phyloP scores from a whole-genome alignment of 2,329 filamentous ascomycete genomes.

The Aspergillus sclerotialis region DNA sequence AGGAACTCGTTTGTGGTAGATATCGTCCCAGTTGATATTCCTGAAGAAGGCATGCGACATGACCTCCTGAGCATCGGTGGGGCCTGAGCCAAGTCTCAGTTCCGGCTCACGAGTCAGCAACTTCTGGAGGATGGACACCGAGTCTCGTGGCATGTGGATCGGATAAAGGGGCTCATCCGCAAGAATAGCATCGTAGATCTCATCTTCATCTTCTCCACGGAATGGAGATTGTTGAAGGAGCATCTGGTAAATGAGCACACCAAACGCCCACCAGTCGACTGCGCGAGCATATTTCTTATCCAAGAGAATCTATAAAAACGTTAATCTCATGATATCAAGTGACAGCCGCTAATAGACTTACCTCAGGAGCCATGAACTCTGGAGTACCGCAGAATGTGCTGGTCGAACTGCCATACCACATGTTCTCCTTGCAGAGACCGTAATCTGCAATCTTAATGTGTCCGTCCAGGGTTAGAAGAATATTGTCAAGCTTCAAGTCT shows the following conservation, averaged over 20 bases:
- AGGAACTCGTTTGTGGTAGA: slow-evolving; percentile 87
- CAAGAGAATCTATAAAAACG: slow-evolving; percentile 64
- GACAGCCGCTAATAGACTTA: slow-evolving; percentile 34
- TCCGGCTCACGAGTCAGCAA: slow-evolving; percentile 92
- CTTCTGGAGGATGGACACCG: slow-evolving; percentile 95
- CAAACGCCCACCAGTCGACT: slow-evolving; percentile 99
- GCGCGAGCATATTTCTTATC: slow-evolving; percentile 98
- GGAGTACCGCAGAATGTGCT: slow-evolving; percentile 99
- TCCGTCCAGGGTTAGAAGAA: slow-evolving; percentile 86
- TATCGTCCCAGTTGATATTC: slow-evolving; percentile 97
- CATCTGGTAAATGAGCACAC: slow-evolving; percentile 99
- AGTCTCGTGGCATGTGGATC: slow-evolving; percentile 97
- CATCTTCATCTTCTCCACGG: slow-evolving; percentile 96
- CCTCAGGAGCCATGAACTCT: slow-evolving; percentile 98
- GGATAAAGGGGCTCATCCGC: slow-evolving; percentile 96
- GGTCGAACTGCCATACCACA: slow-evolving; percentile 97
- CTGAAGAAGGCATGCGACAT: slow-evolving; percentile 99
- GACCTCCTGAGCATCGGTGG: slow-evolving; percentile 94
- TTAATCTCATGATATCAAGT: slow-evolving; percentile 13
- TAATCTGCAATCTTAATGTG: slow-evolving; percentile 99
- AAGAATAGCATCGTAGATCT: slow-evolving; percentile 98
- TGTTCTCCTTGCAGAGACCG: slow-evolving; percentile 98
- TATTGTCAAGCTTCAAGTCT: slow-evolving; percentile 77
- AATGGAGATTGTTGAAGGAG: slow-evolving; percentile 97
- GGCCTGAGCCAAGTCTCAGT: slow-evolving; percentile 82